Evolutionary conservation across 139 green algal species (phyloP).

Genomic region (Micractinium sp.): DNA sequence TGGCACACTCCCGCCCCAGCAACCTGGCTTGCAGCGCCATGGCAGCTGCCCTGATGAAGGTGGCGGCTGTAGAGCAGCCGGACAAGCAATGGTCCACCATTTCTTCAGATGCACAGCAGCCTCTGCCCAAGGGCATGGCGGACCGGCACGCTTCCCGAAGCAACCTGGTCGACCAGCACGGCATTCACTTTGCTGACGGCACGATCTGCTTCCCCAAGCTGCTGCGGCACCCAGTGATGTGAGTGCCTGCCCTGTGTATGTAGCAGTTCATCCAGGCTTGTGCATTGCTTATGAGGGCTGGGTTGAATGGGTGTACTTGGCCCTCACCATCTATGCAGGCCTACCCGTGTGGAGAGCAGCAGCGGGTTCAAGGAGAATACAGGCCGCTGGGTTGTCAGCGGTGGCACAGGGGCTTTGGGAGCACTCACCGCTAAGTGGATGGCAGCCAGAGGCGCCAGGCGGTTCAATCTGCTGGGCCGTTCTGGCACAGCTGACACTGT

Average conservation of each 20-base stretch:
- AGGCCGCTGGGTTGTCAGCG: slow-evolving; percentile 77
- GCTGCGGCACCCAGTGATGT: slow-evolving; percentile 9
- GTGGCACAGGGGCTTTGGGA: slow-evolving; percentile 54
- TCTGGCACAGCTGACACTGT: not conserved
- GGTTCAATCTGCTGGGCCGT: not conserved
- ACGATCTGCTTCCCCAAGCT: not conserved
- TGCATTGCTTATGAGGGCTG: not conserved
- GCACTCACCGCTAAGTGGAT: slow-evolving; percentile 74
- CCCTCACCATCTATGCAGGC: not conserved
- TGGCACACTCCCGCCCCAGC: too few species aligned
- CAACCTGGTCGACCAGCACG: slow-evolving; percentile 6
- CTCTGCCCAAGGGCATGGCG: not conserved
- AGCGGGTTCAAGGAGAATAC: slow-evolving; percentile 69
- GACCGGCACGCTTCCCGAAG: not conserved
- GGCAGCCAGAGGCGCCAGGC: not conserved
- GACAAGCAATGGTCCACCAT: not conserved
- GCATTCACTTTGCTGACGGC: not conserved
- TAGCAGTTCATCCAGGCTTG: too few species aligned
- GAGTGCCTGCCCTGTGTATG: not conserved
- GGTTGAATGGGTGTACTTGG: not conserved
- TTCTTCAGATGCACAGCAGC: not conserved
- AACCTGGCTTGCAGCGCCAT: not conserved
- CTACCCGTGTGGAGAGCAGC: slow-evolving; percentile 31
- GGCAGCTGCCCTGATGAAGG: slow-evolving; percentile 25
- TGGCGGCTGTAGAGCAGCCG: slow-evolving; percentile 22